These are phyloP conservation scores for Capsella bursapastoris DNA, from an alignment of 345 rosid species.

Conservation along the genomic window DNA sequence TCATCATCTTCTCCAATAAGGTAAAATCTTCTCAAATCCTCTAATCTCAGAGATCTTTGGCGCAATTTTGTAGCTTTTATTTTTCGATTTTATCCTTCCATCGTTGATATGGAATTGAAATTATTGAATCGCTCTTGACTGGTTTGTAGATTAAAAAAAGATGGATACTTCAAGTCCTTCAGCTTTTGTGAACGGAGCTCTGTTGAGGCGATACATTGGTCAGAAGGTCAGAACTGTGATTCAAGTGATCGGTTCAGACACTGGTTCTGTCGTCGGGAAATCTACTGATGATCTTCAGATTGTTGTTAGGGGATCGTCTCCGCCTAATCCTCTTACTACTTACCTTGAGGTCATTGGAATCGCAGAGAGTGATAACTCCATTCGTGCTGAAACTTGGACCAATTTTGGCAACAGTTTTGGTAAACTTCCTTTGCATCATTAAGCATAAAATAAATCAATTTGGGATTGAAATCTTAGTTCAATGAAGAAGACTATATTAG, in stretches of 20 bases:
- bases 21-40: background rate
- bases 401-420: slow-evolving; percentile 83
- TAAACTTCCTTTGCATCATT: slow-evolving; percentile 4
- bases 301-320: slow-evolving; percentile 59
- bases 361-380: slow-evolving; percentile 66
- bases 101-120: background rate
- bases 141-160: background rate
- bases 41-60: too few species aligned
- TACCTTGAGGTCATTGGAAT: slow-evolving; percentile 89
- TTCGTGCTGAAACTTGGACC: slow-evolving; percentile 72
- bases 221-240: slow-evolving; percentile 76
- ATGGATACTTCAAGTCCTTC: slow-evolving; percentile 91
- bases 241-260: slow-evolving; percentile 65
- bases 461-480: background rate
- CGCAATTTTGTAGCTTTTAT: too few species aligned
- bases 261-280: slow-evolving; percentile 60
- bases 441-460: background rate
- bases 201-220: slow-evolving; percentile 60
- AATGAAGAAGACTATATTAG: background rate
- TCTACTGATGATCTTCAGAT: slow-evolving; percentile 74
- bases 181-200: slow-evolving; percentile 78
- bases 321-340: slow-evolving; percentile 53
- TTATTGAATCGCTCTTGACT: background rate
- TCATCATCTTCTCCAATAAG: slow-evolving; percentile 38
- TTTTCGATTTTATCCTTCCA: background rate